These are phyloP conservation scores for Mikania micrantha DNA, from an alignment of 129 eudicot genomes.

Conservation along the genomic window DNA sequence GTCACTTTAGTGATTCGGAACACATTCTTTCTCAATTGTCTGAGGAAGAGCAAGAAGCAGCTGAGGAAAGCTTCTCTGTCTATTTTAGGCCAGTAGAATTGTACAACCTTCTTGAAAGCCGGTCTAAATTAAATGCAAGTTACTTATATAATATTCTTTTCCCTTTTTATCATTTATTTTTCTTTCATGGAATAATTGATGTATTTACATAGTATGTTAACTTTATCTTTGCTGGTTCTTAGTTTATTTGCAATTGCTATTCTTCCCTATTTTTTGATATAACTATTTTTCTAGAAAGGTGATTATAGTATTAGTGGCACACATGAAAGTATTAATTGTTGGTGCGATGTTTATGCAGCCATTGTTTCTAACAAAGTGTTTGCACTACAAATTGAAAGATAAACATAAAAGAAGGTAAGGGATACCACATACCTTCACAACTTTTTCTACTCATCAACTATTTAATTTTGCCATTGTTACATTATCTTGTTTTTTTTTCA, in stretches of 20 bases:
- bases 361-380: conserved; percentile 68
- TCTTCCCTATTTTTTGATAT: background rate
- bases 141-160: background rate
- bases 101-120: conserved; percentile 79
- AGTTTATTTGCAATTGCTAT: background rate
- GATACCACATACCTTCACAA: background rate
- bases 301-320: background rate
- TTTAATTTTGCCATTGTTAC: background rate
- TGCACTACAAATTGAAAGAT: conserved; percentile 68
- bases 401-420: conserved; percentile 63
- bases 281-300: background rate
- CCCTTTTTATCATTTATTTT: background rate
- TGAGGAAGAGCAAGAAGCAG: conserved; percentile 72
- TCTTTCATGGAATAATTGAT: background rate
- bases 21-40: conserved; percentile 50
- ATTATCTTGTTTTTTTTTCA: background rate
- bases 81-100: conserved; percentile 90
- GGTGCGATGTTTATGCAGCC: conserved; percentile 49
- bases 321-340: conserved; percentile 17
- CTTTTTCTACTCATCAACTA: background rate
- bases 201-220: background rate
- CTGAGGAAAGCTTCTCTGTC: conserved; percentile 77
- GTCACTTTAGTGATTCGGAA: conserved; percentile 64
- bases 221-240: background rate
- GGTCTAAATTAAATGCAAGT: conserved; percentile 53